Evolutionary conservation across 1,139 yeast species (phyloP), one percentile per base, ranked within the genome.

Genomic region (Candida pseudocylindracea): DNA sequence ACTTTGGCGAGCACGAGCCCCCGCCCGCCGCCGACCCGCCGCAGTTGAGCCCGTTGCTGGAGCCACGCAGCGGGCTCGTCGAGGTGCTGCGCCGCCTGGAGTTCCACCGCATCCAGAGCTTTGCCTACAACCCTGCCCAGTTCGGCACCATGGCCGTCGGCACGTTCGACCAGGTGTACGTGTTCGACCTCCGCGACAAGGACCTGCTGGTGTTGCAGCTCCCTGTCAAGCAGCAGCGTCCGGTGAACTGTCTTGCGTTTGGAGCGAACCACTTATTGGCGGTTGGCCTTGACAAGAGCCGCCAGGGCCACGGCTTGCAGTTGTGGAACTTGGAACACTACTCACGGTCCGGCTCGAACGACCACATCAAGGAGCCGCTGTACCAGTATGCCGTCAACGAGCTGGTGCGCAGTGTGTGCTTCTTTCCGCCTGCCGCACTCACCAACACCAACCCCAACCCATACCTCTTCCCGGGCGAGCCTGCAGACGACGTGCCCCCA

Each of bases 251-350:
- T 1, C 48, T 83, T 2, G 64, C 85, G 2, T 76, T 83, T 51
- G 78, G 69, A 46, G 55, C 61, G 24, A 57, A 60, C 30, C 78
- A 75, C 1, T 49, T 76, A 30, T 54, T 83, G 6, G 94, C 83
- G 0, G 69, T 74, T 25, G 93, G 93, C 0, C 63, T 74, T 38
- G 95, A 83, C 40, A 71, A 80, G 42, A 74, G 78, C 8, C 60
- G 88, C 35, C 80, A 72, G 41, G 93, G 80, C 44, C 67, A 69
- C 36, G 72, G 91, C 25, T 53, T 85, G 33, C 78, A 76, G 42
- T 60, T 85, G 10, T 83, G 92, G 88, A 80, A 80, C 45, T 58
- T 79, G n/a, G 69, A 66, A 35, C 72, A 68, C 38, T 67, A 67
- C 36, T 53, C 67, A 1, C 49, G 57, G 29, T 45, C 45, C 7